These are phyloP conservation scores for Myxozyma neotropica DNA, from an alignment of 805 yeast species.

Conservation along the genomic window DNA sequence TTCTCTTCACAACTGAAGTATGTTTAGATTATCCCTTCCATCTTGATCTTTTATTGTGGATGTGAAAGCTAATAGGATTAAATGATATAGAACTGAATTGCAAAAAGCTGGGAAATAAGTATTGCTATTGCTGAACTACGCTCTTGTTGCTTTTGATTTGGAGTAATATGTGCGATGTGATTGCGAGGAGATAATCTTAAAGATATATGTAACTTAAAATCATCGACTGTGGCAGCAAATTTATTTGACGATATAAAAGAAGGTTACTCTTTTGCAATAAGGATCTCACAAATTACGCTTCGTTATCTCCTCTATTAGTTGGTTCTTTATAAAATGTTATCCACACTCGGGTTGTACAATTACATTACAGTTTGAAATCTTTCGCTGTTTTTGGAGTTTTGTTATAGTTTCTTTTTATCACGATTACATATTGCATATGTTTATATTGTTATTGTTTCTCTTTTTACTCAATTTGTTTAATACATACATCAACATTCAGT, in stretches of 20 bases:
- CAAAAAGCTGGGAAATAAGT: constrained; percentile 5
- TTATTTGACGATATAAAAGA: too few species aligned
- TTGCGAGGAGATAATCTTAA: too few species aligned
- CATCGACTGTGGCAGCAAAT: too few species aligned
- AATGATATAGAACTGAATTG: constrained; percentile 1
- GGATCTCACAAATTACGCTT: too few species aligned
- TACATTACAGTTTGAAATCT: background rate
- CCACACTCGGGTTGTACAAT: background rate
- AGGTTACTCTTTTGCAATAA: too few species aligned
- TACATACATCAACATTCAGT: background rate
- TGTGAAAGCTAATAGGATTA: background rate
- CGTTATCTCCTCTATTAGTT: too few species aligned
- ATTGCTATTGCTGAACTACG: background rate
- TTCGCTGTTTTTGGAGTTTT: background rate
- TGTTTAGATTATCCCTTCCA: background rate
- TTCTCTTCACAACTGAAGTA: constrained; percentile 73
- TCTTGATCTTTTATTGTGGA: background rate
- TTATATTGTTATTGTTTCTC: too few species aligned
- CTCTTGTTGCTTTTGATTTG: background rate
- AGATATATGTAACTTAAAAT: too few species aligned
- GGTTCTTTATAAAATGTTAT: too few species aligned
- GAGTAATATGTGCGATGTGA: too few species aligned
- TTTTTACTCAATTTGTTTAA: too few species aligned
- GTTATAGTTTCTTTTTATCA: background rate
- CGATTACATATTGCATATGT: background rate